Conservation (phyloP, 176 grass and related monocot species). For the Juncus inflexus region DNA sequence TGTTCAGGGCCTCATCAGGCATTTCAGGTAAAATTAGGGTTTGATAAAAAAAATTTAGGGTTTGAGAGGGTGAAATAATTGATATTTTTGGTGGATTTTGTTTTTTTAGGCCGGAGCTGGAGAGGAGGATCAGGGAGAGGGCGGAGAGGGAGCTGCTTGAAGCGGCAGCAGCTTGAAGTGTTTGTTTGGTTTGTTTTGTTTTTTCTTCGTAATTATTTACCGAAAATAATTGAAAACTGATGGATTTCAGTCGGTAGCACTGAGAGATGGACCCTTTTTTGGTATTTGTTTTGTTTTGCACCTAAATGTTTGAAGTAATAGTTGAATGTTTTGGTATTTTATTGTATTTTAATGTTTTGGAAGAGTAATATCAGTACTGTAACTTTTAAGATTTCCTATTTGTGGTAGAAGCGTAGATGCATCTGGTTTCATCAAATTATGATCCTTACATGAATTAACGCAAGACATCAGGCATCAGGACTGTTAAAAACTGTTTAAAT, state of each 20-base stretch:
- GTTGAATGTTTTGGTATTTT: not conserved
- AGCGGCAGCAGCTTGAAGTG: conserved; percentile 61
- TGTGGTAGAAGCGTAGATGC: no score
- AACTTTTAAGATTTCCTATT: no score
- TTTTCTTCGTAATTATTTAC: conserved; percentile 40
- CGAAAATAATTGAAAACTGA: conserved; percentile 62
- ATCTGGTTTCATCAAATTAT: no score
- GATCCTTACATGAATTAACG: no score
- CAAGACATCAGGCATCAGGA: no score
- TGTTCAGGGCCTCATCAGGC: conserved; percentile 84
- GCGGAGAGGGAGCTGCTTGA: conserved; percentile 67
- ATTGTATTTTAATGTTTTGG: no score
- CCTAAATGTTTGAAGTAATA: not conserved
- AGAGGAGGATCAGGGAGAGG: conserved; percentile 73
- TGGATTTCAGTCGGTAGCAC: conserved; percentile 39
- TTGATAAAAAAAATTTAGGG: not conserved
- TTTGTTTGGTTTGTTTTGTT: not conserved
- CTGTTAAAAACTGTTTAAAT: no score
- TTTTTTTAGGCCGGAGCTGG: conserved; percentile 63
- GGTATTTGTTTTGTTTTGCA: conserved; percentile 16
- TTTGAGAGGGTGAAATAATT: not conserved
- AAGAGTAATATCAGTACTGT: no score
- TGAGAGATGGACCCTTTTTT: conserved; percentile 11
- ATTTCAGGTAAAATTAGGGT: conserved; percentile 41
- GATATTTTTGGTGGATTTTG: not conserved